Evolutionary conservation across 2,329 filamentous ascomycete genomes (phyloP).

Genomic region (Colletotrichum sp.): DNA sequence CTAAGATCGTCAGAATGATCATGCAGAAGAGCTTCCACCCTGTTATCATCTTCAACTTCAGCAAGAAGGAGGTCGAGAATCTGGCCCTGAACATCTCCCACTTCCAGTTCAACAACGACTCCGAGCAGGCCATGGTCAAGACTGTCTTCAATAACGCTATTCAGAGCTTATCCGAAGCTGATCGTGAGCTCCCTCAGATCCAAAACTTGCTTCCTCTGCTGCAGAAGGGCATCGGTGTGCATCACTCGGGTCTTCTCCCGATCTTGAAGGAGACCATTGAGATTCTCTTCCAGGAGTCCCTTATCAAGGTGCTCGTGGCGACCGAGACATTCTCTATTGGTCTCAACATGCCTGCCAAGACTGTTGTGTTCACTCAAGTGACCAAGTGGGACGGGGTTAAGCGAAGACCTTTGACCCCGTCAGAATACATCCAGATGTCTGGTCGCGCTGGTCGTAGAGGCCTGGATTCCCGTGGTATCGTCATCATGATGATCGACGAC

Average conservation of each 20-base stretch:
- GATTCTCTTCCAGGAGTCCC: constrained; percentile 96
- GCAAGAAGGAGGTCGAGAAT: constrained; percentile 94
- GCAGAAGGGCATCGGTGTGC: constrained; percentile 91
- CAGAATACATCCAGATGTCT: constrained; percentile 99
- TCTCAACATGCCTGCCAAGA: constrained; percentile 98
- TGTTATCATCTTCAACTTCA: constrained; percentile 99
- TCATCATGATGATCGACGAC: constrained; percentile 99
- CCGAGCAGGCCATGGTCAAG: constrained; percentile 90
- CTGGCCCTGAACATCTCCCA: constrained; percentile 86
- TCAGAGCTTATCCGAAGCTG: constrained; percentile 89
- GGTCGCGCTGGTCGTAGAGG: constrained; percentile 95
- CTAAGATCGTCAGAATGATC: constrained; percentile 98
- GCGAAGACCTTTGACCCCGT: constrained; percentile 85
- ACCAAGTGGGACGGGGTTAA: constrained; percentile 90
- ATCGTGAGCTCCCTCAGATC: constrained; percentile 88
- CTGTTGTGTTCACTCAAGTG: constrained; percentile 97
- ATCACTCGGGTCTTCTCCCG: constrained; percentile 93
- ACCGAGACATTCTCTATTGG: constrained; percentile 99
- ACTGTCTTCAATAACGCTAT: constrained; percentile 96
- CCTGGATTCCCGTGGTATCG: constrained; percentile 95
- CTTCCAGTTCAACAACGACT: constrained; percentile 94
- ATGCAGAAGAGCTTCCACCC: constrained; percentile 97
- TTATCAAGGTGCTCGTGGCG: constrained; percentile 97
- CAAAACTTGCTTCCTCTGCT: constrained; percentile 87
- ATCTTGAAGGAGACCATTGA: constrained; percentile 99